Percentiles rank a stretch among this genome's conserved stretches.
These are phyloP conservation scores for Grosmannia clavigera DNA, from an alignment of 2,329 filamentous ascomycete species.

Conservation along the genomic window DNA sequence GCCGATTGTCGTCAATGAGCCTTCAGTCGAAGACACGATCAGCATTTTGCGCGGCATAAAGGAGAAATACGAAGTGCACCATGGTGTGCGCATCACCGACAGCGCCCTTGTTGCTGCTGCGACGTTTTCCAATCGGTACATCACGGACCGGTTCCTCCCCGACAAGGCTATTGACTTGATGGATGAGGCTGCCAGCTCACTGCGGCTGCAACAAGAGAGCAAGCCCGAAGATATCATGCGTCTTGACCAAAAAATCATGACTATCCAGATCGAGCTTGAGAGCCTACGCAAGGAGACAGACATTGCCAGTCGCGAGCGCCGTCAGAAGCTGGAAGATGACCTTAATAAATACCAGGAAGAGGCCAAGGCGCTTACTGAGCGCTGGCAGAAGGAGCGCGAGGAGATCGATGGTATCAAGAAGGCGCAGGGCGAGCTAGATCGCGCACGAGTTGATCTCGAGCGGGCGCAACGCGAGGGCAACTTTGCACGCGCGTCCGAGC, in stretches of 20 bases:
- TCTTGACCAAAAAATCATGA: slow-evolving; percentile 91
- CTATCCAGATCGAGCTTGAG: slow-evolving; percentile 91
- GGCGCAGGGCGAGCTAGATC: slow-evolving; percentile 78
- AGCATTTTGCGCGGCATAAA: slow-evolving; percentile 95
- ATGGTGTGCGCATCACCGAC: slow-evolving; percentile 90
- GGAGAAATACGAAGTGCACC: slow-evolving; percentile 93
- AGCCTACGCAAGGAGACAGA: slow-evolving; percentile 91
- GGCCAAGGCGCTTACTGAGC: slow-evolving; percentile 58
- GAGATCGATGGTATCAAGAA: slow-evolving; percentile 83
- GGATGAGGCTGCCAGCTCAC: slow-evolving; percentile 83
- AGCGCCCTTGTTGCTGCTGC: slow-evolving; percentile 84
- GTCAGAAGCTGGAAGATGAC: slow-evolving; percentile 71
- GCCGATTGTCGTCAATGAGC: slow-evolving; percentile 86
- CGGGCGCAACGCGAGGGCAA: slow-evolving; percentile 78
- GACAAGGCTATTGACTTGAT: slow-evolving; percentile 97
- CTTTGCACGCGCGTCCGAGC: slow-evolving; percentile 79
- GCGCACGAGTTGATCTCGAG: slow-evolving; percentile 73
- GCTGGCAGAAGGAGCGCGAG: slow-evolving; percentile 80
- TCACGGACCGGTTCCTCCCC: slow-evolving; percentile 88
- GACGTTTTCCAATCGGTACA: slow-evolving; percentile 87
- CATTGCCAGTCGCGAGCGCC: slow-evolving; percentile 72
- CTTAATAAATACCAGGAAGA: slow-evolving; percentile 69
- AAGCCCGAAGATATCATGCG: slow-evolving; percentile 91
- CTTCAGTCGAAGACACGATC: slow-evolving; percentile 81
- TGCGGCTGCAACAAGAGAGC: slow-evolving; percentile 88